phyloP scores from a whole-genome alignment of 768 basidiomycete genomes.

The Psilocybe subaeruginosa region DNA sequence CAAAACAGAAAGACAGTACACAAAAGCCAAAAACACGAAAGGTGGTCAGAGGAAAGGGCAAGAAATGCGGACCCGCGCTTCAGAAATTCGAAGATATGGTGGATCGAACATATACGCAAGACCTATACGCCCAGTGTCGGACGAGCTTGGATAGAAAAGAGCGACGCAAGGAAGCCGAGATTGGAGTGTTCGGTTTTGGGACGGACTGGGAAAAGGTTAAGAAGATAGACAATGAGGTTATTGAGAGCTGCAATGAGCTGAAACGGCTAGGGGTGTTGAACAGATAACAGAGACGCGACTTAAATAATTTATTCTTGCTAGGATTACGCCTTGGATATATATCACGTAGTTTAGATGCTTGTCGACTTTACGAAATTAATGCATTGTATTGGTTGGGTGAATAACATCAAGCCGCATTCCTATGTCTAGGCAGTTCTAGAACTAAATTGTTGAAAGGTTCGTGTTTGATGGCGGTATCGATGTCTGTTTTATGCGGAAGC shows the following conservation, averaged over 20 bases:
- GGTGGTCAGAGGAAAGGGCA: slow-evolving; percentile 28
- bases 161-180: slow-evolving; percentile 71
- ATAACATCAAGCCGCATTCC: slow-evolving; percentile 1
- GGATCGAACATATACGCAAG: slow-evolving; percentile 74
- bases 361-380: slow-evolving; percentile 19
- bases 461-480: slow-evolving; percentile 5
- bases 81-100: slow-evolving; percentile 75
- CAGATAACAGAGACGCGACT: slow-evolving; percentile 19
- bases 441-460: slow-evolving; percentile 15
- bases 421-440: slow-evolving; percentile 24
- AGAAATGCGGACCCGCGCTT: slow-evolving; percentile 44
- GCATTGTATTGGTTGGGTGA: slow-evolving; percentile 12
- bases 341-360: slow-evolving; percentile 23
- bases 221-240: slow-evolving; percentile 67
- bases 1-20: slow-evolving; percentile 21
- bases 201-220: slow-evolving; percentile 92
- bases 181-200: slow-evolving; percentile 90
- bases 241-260: slow-evolving; percentile 80
- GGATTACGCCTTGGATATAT: slow-evolving; percentile 24
- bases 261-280: slow-evolving; percentile 57
- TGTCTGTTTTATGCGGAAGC: slow-evolving; percentile 7
- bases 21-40: slow-evolving; percentile 38
- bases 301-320: slow-evolving; percentile 24
- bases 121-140: slow-evolving; percentile 74
- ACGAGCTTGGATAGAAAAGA: slow-evolving; percentile 67